These are phyloP conservation scores for Dendrothele bispora DNA, from an alignment of 768 basidiomycete genomes.

Conservation along the genomic window DNA sequence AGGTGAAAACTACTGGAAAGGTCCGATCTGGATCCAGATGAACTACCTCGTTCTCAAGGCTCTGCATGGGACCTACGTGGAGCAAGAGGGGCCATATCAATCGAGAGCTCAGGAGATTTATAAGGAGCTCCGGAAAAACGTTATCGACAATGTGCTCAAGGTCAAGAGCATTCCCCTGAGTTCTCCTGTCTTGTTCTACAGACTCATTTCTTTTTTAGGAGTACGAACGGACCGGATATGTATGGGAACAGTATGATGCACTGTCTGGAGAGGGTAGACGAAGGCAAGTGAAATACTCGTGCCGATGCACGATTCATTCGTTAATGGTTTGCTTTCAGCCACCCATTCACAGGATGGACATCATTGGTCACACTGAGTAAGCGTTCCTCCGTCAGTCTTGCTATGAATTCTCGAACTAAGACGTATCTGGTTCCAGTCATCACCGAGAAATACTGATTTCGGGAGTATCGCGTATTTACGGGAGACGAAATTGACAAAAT, in stretches of 20 bases:
- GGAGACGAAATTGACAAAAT: no score
- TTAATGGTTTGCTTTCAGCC: constrained; percentile 44
- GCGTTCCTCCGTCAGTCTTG: constrained; percentile 27
- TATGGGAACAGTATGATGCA: constrained; percentile 97
- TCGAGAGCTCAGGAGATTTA: constrained; percentile 78
- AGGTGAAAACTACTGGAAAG: constrained; percentile 97
- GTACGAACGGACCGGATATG: constrained; percentile 89
- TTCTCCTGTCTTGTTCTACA: not conserved
- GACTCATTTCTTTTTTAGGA: constrained; percentile 48
- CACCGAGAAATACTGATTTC: constrained; percentile 68
- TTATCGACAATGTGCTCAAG: constrained; percentile 82
- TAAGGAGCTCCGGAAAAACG: constrained; percentile 71
- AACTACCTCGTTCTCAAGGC: constrained; percentile 87
- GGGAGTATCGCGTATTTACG: no score
- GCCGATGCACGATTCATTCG: constrained; percentile 3
- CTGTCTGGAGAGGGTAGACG: constrained; percentile 78
- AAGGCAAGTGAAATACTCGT: constrained; percentile 40
- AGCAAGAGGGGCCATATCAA: constrained; percentile 79
- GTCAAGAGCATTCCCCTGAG: constrained; percentile 30
- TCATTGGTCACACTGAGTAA: constrained; percentile 85
- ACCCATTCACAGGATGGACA: constrained; percentile 98
- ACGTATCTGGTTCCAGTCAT: constrained; percentile 44
- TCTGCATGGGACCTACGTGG: constrained; percentile 81
- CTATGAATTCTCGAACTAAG: not conserved
- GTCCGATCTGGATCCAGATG: constrained; percentile 97